phyloP scores from a whole-genome alignment of 345 rosid species.

The Euphorbia tirucalli region DNA sequence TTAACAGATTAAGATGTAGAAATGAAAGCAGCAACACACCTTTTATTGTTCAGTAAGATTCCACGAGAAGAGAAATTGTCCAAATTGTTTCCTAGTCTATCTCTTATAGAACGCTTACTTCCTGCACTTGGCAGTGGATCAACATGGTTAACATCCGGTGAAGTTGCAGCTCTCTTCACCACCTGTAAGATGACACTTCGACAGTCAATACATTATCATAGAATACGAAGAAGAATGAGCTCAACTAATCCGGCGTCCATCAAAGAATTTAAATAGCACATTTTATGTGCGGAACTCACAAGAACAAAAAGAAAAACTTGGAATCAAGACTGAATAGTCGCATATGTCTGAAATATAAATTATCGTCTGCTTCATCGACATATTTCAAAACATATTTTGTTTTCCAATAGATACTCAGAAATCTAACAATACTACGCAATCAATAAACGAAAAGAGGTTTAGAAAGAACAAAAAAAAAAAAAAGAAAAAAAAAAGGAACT shows the following conservation, averaged over 20 bases:
- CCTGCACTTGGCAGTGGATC: constrained; percentile 46
- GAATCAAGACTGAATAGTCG: neutral
- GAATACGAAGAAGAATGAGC: neutral
- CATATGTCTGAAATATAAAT: neutral
- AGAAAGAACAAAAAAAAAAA: neutral
- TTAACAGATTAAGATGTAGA: neutral
- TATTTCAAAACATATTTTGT: neutral
- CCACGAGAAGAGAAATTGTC: constrained; percentile 41
- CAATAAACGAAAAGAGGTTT: neutral
- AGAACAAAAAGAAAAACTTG: neutral
- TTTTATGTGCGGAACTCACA: neutral
- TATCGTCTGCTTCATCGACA: neutral
- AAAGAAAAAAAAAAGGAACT: neutral
- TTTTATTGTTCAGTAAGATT: constrained; percentile 44
- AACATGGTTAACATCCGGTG: constrained; percentile 33
- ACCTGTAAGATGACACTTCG: constrained; percentile 47
- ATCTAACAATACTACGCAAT: constrained; percentile 11
- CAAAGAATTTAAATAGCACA: neutral
- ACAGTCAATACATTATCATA: neutral
- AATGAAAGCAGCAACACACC: constrained; percentile 39
- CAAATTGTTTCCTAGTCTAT: constrained; percentile 61
- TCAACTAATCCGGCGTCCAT: neutral
- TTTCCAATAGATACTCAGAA: constrained; percentile 13
- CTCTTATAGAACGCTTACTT: constrained; percentile 76
- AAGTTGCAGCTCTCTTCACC: constrained; percentile 60